Conservation (phyloP, 768 basidiomycete species). For the Lentinus tigrinus region DNA sequence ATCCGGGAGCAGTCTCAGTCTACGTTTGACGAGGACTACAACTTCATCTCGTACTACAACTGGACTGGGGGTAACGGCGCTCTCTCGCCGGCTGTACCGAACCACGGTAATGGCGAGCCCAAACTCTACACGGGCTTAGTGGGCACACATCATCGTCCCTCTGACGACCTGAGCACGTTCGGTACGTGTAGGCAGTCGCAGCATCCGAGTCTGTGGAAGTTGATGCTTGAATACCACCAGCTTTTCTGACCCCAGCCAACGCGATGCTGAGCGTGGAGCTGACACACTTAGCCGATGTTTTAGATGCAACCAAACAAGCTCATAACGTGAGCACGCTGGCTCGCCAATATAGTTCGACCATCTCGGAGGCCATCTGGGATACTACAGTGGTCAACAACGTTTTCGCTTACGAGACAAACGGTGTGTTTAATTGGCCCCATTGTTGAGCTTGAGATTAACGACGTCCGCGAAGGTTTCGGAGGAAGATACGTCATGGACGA, state of each 20-base stretch:
- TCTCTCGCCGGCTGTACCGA: constrained; percentile 61
- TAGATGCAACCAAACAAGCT: constrained; percentile 49
- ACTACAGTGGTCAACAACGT: constrained; percentile 62
- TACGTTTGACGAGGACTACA: constrained; percentile 68
- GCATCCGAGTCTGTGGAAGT: too few relatives aligned
- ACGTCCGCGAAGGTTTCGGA: constrained; percentile 49
- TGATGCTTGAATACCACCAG: constrained; percentile 36
- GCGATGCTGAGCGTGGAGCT: constrained; percentile 82
- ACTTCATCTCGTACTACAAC: constrained; percentile 76
- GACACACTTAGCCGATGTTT: constrained; percentile 53
- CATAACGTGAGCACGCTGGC: constrained; percentile 55
- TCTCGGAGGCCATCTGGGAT: constrained; percentile 60
- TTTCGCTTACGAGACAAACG: constrained; percentile 79
- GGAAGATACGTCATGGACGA: constrained; percentile 81
- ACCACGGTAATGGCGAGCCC: constrained; percentile 73
- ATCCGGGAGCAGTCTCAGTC: constrained; percentile 75
- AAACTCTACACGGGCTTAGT: constrained; percentile 74
- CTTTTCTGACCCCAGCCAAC: constrained; percentile 77
- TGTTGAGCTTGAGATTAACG: background rate
- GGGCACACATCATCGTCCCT: constrained; percentile 75
- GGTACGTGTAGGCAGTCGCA: constrained; percentile 40
- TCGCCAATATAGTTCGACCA: constrained; percentile 54
- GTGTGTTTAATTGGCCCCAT: constrained; percentile 33
- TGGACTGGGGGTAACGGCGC: constrained; percentile 75
- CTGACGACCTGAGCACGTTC: constrained; percentile 70